Base-by-base conservation (phyloP, 257 asterid genomes). In the Ballota nigra region DNA sequence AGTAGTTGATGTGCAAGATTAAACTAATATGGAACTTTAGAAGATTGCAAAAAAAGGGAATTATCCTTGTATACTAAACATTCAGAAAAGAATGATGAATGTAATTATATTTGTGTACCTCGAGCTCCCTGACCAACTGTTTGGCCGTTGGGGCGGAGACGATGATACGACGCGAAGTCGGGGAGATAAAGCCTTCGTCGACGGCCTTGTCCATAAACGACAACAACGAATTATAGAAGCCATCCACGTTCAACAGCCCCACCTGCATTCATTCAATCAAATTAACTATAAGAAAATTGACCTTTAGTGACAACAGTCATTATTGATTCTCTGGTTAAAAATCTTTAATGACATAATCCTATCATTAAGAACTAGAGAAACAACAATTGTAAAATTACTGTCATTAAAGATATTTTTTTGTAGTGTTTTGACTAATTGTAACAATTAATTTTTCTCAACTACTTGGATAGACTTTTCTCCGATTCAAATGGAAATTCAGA, bases 131-230 rank as follows among this genome's bases (percentile, higher is more conserved):
- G 61, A 78, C 82, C 73, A 78, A 63, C 60, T 73, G 82, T 24
- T 78, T 84, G 66, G 98, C 89, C 0, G 97, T 86, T 23, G 97
- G 97, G 2, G 97, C 96, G 24, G 98, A 92, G 73, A 92, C 97
- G 53, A 92, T 88, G 33, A 92, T 92, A n/a, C 91, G 86, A 71
- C 98, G 97, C 1, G 98, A 91, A 4, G 75, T 88, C 1, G 97
- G 96, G 22, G 98, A 90, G 65, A 92, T 83, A 73, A 92, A 92
- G 82, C 98, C 98, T 90, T 92, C 98, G 79, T 92, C 98, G 57
- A 92, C 96, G 76, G 97, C 98, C 86, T 78, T 78, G 65, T 78
- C 82, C 3, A 78, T 68, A 68, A 78, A 78, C 20, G 67, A 52
- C 72, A 78, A 58, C 67, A 90, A 77, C 7, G 97, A 92, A 78